Conservation (phyloP, 2,329 filamentous ascomycete genomes). For the Furcasterigmium sp. region DNA sequence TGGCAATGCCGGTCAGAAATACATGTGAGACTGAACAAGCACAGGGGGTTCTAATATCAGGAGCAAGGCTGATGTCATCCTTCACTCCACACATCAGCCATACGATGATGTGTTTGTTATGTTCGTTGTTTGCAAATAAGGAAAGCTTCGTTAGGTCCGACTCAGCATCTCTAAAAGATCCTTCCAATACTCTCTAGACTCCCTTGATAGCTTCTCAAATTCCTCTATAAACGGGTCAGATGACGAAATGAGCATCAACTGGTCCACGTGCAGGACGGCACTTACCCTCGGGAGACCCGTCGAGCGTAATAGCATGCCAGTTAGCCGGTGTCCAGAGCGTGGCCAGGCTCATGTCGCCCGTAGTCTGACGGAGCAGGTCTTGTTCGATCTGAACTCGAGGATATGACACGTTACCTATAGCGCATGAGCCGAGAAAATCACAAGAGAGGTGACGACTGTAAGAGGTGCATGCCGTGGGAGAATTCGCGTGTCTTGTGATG, state of each 20-base stretch:
- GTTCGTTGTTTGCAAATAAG: no score
- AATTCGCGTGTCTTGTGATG: neutral
- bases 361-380: conserved; percentile 1
- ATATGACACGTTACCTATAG: neutral
- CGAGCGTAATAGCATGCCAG: conserved; percentile 15
- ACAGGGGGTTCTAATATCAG: no score
- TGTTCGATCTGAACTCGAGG: neutral
- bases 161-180: neutral
- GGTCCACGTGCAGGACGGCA: neutral
- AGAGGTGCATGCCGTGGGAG: neutral
- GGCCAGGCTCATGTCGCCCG: conserved; percentile 7
- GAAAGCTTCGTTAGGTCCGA: no score
- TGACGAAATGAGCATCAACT: neutral
- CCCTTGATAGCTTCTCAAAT: conserved; percentile 13
- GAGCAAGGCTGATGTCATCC: no score
- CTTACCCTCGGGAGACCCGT: conserved; percentile 14
- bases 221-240: conserved; percentile 4
- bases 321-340: conserved; percentile 16
- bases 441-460: neutral
- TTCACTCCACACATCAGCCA: no score
- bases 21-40: no score
- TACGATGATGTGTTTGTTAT: no score
- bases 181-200: conserved; percentile 3
- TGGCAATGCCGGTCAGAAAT: no score
- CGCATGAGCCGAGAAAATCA: neutral